A percentile compares a stretch with the other conserved stretches of the same genome.
Evolutionary conservation across 495 filamentous ascomycete genomes (phyloP).

Genomic region (Lichenothelia convexa): DNA sequence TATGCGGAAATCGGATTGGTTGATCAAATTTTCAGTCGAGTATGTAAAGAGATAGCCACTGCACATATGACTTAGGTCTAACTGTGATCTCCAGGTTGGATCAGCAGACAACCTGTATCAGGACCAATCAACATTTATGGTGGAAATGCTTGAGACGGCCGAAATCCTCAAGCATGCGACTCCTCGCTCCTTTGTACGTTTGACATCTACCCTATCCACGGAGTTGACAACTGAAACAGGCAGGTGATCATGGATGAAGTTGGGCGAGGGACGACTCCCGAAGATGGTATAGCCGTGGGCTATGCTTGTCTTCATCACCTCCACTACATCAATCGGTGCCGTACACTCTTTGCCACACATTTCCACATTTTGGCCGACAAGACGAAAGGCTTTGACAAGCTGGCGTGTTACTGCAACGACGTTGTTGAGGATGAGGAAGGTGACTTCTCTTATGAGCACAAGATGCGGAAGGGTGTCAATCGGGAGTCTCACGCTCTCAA

Average conservation of each 20-base stretch:
- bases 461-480: conserved; percentile 65
- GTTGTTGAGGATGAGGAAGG: conserved; percentile 47
- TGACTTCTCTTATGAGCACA: conserved; percentile 73
- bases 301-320: conserved; percentile 78
- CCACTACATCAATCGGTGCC: conserved; percentile 51
- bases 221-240: too few relatives aligned
- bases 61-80: neutral
- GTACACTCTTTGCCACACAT: conserved; percentile 84
- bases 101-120: conserved; percentile 82
- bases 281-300: conserved; percentile 76
- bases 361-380: conserved; percentile 77
- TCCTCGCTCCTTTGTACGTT: conserved; percentile 42
- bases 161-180: conserved; percentile 50
- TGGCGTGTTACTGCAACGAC: conserved; percentile 82
- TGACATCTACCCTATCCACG: too few relatives aligned
- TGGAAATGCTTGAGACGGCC: conserved; percentile 66
- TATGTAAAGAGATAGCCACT: neutral
- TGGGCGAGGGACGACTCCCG: conserved; percentile 79
- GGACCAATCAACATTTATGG: conserved; percentile 92
- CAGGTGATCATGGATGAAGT: conserved; percentile 93
- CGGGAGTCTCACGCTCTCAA: conserved; percentile 76
- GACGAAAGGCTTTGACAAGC: conserved; percentile 38
- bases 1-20: conserved; percentile 73
- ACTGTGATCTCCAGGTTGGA: conserved; percentile 32
- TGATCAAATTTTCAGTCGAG: conserved; percentile 76